Conservation (phyloP, 2,329 filamentous ascomycete genomes). For the Phialocephala subalpina region DNA sequence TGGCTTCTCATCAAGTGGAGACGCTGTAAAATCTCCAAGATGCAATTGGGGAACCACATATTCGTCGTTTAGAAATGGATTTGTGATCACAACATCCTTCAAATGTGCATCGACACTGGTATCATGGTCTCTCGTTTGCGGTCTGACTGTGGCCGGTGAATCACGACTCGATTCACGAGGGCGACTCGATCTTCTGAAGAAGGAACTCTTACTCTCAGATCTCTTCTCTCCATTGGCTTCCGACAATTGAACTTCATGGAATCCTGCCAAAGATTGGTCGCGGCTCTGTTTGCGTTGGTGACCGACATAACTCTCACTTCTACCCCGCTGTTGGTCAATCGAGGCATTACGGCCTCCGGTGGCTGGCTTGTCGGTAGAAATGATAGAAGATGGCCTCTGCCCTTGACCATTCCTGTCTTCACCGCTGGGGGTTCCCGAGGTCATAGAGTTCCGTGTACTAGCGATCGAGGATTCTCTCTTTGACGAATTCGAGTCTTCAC, state of each 20-base stretch:
- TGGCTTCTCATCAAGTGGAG: slow-evolving; percentile 8
- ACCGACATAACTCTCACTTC: slow-evolving; percentile 22
- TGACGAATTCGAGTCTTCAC: slow-evolving; percentile 19
- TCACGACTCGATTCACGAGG: slow-evolving; percentile 22
- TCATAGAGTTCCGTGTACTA: slow-evolving; percentile 16
- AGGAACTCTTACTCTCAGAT: slow-evolving; percentile 16
- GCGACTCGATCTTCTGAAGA: slow-evolving; percentile 20
- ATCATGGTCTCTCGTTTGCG: neutral
- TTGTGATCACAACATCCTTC: neutral
- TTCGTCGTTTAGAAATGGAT: slow-evolving; percentile 25
- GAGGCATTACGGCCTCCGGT: neutral
- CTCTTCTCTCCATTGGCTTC: slow-evolving; percentile 21
- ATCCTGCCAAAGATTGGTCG: slow-evolving; percentile 19
- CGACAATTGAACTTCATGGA: slow-evolving; percentile 19
- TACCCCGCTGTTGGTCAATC: slow-evolving; percentile 2
- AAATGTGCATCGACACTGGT: slow-evolving; percentile 4
- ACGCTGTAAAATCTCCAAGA: slow-evolving; percentile 19
- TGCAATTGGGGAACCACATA: slow-evolving; percentile 25
- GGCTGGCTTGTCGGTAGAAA: neutral
- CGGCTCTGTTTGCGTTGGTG: slow-evolving; percentile 26
- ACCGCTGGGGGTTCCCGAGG: neutral
- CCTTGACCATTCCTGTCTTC: slow-evolving; percentile 9
- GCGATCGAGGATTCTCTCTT: slow-evolving; percentile 21
- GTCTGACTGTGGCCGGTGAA: slow-evolving; percentile 8
- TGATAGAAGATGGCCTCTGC: slow-evolving; percentile 8